A percentile compares a stretch with the other conserved stretches of the same genome.
phyloP scores from a whole-genome alignment of 225 moss, liverwort and hornwort genomes.

The Ulota crispa region DNA sequence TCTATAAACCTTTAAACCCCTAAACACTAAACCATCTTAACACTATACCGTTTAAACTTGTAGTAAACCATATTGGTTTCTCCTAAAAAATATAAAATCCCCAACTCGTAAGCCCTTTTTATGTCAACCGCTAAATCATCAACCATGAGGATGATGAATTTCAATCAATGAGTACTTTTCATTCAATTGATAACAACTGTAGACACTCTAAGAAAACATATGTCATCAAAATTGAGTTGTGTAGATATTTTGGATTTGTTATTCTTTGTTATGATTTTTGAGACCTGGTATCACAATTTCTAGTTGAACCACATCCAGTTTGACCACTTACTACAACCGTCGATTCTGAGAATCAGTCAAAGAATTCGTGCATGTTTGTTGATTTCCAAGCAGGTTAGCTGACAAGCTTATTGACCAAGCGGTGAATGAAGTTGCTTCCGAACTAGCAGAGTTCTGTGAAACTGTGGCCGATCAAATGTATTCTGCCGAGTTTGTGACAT shows the following conservation, averaged over 20 bases:
- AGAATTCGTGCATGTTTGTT: slow-evolving; percentile 5
- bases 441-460: slow-evolving; percentile 54
- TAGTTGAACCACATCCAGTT: not conserved
- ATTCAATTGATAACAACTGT: not conserved
- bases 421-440: slow-evolving; percentile 50
- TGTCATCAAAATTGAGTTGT: not conserved
- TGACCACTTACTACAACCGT: not conserved
- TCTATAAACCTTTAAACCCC: too few species aligned
- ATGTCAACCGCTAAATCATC: not conserved
- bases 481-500: slow-evolving; percentile 43
- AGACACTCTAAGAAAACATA: not conserved
- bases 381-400: slow-evolving; percentile 46
- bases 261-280: not conserved
- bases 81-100: too few species aligned
- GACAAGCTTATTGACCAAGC: slow-evolving; percentile 51
- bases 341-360: not conserved
- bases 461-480: slow-evolving; percentile 56
- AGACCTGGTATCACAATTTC: not conserved
- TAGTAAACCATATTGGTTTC: too few species aligned
- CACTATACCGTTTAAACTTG: too few species aligned
- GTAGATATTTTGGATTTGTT: not conserved
- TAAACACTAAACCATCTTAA: too few species aligned
- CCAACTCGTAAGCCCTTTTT: too few species aligned
- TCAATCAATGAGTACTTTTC: not conserved
- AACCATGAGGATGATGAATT: not conserved